phyloP scores from a whole-genome alignment of 306 rosid genomes.

The Cyamopsis tetragonoloba region DNA sequence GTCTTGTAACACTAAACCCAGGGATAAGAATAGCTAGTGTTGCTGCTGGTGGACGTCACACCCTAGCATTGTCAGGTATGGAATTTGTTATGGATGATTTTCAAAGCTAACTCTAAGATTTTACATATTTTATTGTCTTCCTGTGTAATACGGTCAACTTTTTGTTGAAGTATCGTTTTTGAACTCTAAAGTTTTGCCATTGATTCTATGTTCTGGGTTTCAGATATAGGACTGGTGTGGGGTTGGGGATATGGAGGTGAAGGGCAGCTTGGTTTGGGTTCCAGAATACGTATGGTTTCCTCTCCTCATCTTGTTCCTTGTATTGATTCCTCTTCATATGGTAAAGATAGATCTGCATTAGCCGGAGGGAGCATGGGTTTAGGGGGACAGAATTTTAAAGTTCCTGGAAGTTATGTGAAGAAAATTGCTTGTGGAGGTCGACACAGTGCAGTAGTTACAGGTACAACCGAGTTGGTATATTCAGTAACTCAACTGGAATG shows the following conservation, averaged over 20 bases:
- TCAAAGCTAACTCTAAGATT: background rate
- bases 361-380: slow-evolving; percentile 43
- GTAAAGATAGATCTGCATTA: slow-evolving; percentile 49
- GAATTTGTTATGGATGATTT: slow-evolving; percentile 4
- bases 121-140: slow-evolving; percentile 3
- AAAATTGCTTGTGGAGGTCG: slow-evolving; percentile 87
- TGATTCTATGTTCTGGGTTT: slow-evolving; percentile 37
- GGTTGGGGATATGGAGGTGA: slow-evolving; percentile 98
- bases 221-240: slow-evolving; percentile 90
- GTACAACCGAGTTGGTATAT: slow-evolving; percentile 24
- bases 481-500: background rate
- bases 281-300: slow-evolving; percentile 79
- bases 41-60: slow-evolving; percentile 87
- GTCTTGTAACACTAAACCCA: slow-evolving; percentile 65
- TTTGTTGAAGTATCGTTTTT: background rate
- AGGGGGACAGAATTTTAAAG: slow-evolving; percentile 49
- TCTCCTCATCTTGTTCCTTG: slow-evolving; percentile 85
- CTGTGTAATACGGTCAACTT: background rate
- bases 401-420: slow-evolving; percentile 63
- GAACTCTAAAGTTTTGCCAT: slow-evolving; percentile 13
- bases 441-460: slow-evolving; percentile 84
- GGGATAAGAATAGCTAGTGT: slow-evolving; percentile 68
- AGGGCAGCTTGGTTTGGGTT: slow-evolving; percentile 93
- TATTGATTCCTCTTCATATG: slow-evolving; percentile 51
- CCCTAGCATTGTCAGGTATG: slow-evolving; percentile 73